A percentile compares a stretch with the other conserved stretches of the same genome.
Evolutionary conservation across 2,329 filamentous ascomycete species (phyloP).

Genomic region (Venturia pyrina): DNA sequence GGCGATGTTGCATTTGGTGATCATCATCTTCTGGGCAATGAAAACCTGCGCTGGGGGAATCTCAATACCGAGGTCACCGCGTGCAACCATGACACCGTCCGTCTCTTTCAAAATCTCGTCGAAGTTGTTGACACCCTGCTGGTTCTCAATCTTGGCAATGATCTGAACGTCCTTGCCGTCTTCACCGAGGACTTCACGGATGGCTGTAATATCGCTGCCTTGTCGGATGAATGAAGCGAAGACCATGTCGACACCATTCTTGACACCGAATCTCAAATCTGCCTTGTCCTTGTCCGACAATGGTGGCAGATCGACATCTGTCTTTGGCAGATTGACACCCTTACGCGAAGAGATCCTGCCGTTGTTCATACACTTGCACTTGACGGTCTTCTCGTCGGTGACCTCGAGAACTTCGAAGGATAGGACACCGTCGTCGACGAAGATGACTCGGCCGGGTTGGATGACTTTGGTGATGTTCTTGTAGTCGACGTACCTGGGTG

Average conservation of each 20-base stretch:
- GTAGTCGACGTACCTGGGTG: constrained; percentile 82
- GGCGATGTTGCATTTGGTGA: constrained; percentile 98
- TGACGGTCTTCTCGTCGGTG: constrained; percentile 79
- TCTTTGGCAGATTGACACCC: constrained; percentile 98
- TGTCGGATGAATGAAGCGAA: constrained; percentile 98
- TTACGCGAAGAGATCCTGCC: constrained; percentile 98
- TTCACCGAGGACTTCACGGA: constrained; percentile 81
- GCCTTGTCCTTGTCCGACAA: constrained; percentile 97
- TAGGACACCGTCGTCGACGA: constrained; percentile 95
- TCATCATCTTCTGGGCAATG: constrained; percentile 99
- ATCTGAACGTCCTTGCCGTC: constrained; percentile 96
- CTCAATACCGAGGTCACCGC: constrained; percentile 97
- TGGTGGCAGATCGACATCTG: constrained; percentile 93
- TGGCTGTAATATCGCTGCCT: constrained; percentile 84
- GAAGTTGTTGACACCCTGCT: constrained; percentile 99
- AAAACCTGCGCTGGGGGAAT: constrained; percentile 98
- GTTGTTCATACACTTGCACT: constrained; percentile 85
- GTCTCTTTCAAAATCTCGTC: constrained; percentile 91
- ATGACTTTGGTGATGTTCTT: constrained; percentile 99
- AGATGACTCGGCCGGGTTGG: constrained; percentile 80
- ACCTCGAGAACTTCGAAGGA: constrained; percentile 89
- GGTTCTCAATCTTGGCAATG: constrained; percentile 99
- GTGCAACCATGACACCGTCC: constrained; percentile 98
- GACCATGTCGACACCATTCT: constrained; percentile 98
- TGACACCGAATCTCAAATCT: constrained; percentile 89